Evolutionary conservation across 73 alveolate species (phyloP), one percentile per base, ranked within the genome.

Genomic region (Tetrahymena borealis): DNA sequence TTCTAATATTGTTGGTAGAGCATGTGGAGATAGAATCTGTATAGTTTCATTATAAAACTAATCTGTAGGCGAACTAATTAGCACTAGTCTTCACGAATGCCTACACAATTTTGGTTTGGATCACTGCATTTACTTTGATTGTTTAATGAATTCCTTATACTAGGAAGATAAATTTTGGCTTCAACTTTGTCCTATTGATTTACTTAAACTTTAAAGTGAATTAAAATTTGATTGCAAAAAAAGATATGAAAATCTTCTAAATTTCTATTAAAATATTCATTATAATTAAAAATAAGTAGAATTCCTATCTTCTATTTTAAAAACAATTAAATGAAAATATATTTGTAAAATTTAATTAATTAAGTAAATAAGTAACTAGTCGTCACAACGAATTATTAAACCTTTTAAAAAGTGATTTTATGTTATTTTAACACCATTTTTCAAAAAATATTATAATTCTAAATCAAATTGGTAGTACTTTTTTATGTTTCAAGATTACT

Each of bases 21-120:
- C 95, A 10, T 78, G 92, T 92, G 95, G 95, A n/a, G 92, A 92
- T 92, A 41, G 95, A 38, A 79, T 92, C 13, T 92, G 95, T 35
- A 91, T 92, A 3, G 92, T 92, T 24, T 92, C 90, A 78, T 92
- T 60, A n/a, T 24, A 77, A 78, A 38, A 78, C 28, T 16, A 60
- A 9, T 6, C 77, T 28, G 28, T 24, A 24, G 24, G 78, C 39
- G 90, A 28, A 39, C 31, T 92, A 78, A 39, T 40, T 92, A 79
- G 92, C 28, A 92, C 95, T 16, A 92, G 77, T 24, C 42, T 92
- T 5, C 95, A 92, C 38, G 95, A 92, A 35, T 92, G 90, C 16
- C 42, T 92, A 37, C 95, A 92, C 78, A 92, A 78, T 33, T 40
- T 92, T 92, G 95, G 95, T 15, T 35, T 92, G 7, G 95, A 78